A percentile compares a stretch with the other conserved stretches of the same genome.
phyloP scores from a whole-genome alignment of 306 rosid species.

The Pterocarpus santalinus region DNA sequence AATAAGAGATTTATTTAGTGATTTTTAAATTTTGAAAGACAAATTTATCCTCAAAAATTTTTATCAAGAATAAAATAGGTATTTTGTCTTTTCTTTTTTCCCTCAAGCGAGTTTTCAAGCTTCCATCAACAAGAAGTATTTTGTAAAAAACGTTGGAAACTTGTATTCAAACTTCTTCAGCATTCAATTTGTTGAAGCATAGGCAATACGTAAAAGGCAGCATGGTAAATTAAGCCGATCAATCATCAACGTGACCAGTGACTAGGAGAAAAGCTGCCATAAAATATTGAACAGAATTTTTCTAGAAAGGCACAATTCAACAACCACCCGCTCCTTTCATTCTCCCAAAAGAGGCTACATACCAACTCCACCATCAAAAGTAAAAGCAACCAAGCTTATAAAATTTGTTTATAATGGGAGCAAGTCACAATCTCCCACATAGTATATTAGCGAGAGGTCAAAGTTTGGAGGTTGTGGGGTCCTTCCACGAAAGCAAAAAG shows the following conservation, averaged over 20 bases:
- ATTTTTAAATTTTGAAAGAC: no score
- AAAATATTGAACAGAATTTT: slow-evolving; percentile 3
- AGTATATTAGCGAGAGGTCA: neutral
- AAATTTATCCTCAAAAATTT: no score
- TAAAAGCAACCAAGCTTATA: slow-evolving; percentile 55
- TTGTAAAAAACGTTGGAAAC: no score
- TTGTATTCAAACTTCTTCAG: no score
- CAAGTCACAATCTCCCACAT: slow-evolving; percentile 2
- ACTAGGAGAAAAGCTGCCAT: slow-evolving; percentile 4
- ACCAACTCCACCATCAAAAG: slow-evolving; percentile 70
- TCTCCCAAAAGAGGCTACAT: slow-evolving; percentile 54
- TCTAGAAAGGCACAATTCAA: slow-evolving; percentile 46
- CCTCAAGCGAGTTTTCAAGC: no score
- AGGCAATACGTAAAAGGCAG: neutral
- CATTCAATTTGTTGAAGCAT: neutral
- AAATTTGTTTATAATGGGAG: neutral
- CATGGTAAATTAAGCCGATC: neutral
- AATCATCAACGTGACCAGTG: neutral
- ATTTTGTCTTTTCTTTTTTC: no score
- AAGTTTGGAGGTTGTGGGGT: slow-evolving; percentile 41
- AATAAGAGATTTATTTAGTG: no score
- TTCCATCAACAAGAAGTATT: no score
- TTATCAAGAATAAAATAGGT: no score
- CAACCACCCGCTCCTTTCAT: slow-evolving; percentile 65
- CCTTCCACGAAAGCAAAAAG: slow-evolving; percentile 42